Conservation (phyloP, 805 yeast genomes). For the Monosporozyma aerobia region DNA sequence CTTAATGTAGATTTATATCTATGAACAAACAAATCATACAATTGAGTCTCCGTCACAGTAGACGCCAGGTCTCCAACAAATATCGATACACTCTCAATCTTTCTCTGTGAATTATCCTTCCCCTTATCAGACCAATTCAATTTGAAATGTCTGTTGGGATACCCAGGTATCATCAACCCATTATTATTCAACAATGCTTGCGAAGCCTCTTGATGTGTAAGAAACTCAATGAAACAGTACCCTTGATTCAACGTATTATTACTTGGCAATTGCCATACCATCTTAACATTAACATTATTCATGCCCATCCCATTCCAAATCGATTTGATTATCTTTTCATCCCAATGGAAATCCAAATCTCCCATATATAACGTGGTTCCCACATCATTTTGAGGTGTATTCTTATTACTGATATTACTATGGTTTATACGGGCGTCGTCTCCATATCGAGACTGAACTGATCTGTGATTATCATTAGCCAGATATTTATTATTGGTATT, state of each 20-base stretch:
- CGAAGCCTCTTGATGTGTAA: constrained; percentile 49
- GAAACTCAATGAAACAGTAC: constrained; percentile 77
- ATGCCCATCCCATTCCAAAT: constrained; percentile 72
- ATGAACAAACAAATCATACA: constrained; percentile 57
- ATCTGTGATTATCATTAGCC: neutral
- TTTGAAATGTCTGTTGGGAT: constrained; percentile 45
- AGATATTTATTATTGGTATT: neutral
- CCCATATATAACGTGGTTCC: constrained; percentile 68
- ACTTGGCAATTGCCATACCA: constrained; percentile 47
- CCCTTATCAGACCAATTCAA: constrained; percentile 59
- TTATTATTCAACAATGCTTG: constrained; percentile 60
- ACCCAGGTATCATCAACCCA: constrained; percentile 60
- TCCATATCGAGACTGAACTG: neutral
- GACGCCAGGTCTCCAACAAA: constrained; percentile 82
- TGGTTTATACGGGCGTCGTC: neutral
- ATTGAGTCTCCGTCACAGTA: constrained; percentile 56
- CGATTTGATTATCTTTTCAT: constrained; percentile 53
- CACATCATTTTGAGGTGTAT: neutral
- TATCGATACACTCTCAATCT: constrained; percentile 40
- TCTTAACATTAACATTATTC: constrained; percentile 46
- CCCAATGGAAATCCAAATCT: constrained; percentile 78
- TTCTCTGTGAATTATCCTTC: neutral
- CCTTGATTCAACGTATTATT: constrained; percentile 46
- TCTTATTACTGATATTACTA: neutral
- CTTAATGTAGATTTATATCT: constrained; percentile 66